Evolutionary conservation across 1,284 basidiomycete genomes (phyloP), one percentile per base, ranked within the genome.

Genomic region (Fomitopsis pinicola): DNA sequence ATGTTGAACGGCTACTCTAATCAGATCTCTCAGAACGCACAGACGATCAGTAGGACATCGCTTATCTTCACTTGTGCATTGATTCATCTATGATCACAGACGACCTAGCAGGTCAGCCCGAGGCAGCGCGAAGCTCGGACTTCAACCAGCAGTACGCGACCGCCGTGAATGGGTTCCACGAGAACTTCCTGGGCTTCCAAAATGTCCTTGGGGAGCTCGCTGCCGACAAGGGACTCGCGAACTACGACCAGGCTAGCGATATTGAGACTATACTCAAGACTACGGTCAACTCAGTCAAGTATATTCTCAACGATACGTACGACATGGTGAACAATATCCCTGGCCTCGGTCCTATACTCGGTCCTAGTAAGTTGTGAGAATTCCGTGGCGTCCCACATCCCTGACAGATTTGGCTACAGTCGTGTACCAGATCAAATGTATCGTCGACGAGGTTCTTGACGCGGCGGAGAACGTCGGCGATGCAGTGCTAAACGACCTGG

Each of bases 261-360:
- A 42, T 85, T 3, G 80, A 88, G 67, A 80, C 72, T 1, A 38
- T 81, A 17, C 62, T 89, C 56, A 86, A 86, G 70, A 68, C 79
- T 22, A 46, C 78, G 3, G 68, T 85, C 68, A 80, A 86, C 69
- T 48, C 72, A 22, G 68, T 74, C 73, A 88, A 88, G 72, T 62
- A 79, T 35, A 60, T 72, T 3, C 72, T 88, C 35, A 65, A 54
- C 4, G 64, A 65, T 35, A 66, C 77, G 30, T 58, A 67, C 54
- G 61, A 36, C 0, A 55, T 82, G 8, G 71, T 81, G 9, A 62
- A 74, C 42, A 65, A 72, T 14, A 57, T 81, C 55, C 84, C 84
- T 2, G 64, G 69, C 7, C 66, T 86, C 15, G 84, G 81, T 19
- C 79, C 80, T 15, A 59, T 79, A n/a, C 68, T 87, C 45, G 85